These are phyloP conservation scores for Limnanthes douglasii DNA, from an alignment of 345 rosid genomes.

Conservation along the genomic window DNA sequence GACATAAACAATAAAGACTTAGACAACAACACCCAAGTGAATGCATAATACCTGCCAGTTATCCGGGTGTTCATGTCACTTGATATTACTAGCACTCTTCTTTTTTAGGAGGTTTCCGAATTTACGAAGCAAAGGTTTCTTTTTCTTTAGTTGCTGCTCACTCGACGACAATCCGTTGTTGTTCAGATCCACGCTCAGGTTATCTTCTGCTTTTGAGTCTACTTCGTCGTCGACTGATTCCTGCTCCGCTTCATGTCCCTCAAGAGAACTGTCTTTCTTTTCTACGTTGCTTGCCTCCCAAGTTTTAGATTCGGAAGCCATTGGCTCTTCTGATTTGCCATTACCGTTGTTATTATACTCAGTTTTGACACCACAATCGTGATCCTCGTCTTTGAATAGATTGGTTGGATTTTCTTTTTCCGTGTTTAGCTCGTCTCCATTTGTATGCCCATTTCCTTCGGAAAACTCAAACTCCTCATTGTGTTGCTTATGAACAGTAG, in stretches of 20 bases:
- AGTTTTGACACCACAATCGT: too few relatives aligned
- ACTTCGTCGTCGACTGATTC: slow-evolving; percentile 61
- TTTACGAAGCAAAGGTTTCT: slow-evolving; percentile 70
- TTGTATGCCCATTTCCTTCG: slow-evolving; percentile 55
- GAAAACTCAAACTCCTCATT: slow-evolving; percentile 80
- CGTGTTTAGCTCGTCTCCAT: slow-evolving; percentile 33
- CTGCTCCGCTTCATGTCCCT: slow-evolving; percentile 44
- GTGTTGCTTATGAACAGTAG: slow-evolving; percentile 56
- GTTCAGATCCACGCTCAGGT: slow-evolving; percentile 41
- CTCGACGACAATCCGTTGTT: slow-evolving; percentile 31
- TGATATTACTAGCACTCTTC: slow-evolving; percentile 40
- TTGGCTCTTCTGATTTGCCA: slow-evolving; percentile 21
- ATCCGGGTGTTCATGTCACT: too few relatives aligned
- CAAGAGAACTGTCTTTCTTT: slow-evolving; percentile 65
- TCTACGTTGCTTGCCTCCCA: slow-evolving; percentile 92
- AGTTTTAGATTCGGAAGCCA: slow-evolving; percentile 54
- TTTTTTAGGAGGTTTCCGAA: slow-evolving; percentile 85
- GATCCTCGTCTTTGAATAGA: too few relatives aligned
- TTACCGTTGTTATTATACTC: slow-evolving; percentile 2
- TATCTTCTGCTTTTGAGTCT: slow-evolving; percentile 43
- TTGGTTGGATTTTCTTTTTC: slow-evolving; percentile 21
- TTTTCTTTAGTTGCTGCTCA: slow-evolving; percentile 67
- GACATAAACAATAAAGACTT: too few relatives aligned
- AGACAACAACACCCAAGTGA: too few relatives aligned
- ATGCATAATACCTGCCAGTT: too few relatives aligned